phyloP scores from a whole-genome alignment of 1,284 basidiomycete species.

The Ceratobasidium sp. region DNA sequence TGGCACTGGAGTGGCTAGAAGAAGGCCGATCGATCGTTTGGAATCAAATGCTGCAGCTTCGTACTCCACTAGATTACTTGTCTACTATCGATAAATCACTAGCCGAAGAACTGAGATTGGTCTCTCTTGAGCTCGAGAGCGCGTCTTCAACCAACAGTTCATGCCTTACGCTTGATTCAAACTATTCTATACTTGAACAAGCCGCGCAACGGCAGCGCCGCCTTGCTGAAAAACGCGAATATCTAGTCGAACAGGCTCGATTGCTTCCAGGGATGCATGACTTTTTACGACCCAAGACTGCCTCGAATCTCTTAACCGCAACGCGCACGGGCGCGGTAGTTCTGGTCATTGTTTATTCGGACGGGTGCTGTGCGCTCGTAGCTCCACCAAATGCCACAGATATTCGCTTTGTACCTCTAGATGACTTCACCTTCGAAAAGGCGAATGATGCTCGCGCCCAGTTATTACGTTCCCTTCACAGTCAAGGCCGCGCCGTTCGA shows the following conservation, averaged over 20 bases:
- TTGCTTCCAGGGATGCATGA: conserved; percentile 13
- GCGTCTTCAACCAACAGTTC: background rate
- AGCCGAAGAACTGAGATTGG: background rate
- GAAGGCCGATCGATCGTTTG: conserved; percentile 45
- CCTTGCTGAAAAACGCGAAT: conserved; percentile 12
- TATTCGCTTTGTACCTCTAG: background rate
- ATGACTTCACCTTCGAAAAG: background rate
- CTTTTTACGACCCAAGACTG: conserved; percentile 49
- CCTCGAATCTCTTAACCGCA: conserved; percentile 48
- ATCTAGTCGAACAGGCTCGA: conserved; percentile 23
- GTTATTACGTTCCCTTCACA: background rate
- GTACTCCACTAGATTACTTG: conserved; percentile 37
- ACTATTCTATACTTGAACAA: background rate
- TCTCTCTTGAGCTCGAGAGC: conserved; percentile 26
- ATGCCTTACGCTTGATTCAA: background rate
- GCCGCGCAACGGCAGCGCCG: conserved; percentile 33
- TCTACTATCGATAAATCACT: conserved; percentile 3
- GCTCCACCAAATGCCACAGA: conserved; percentile 5
- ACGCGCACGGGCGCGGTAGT: conserved; percentile 56
- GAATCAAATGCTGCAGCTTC: conserved; percentile 39
- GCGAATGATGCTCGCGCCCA: background rate
- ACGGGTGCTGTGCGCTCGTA: conserved; percentile 56
- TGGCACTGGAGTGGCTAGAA: conserved; percentile 47
- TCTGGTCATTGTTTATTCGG: conserved; percentile 54
- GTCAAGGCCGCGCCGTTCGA: background rate